Base-by-base conservation (phyloP, 73 alveolate genomes). In the Breviolum minutum region DNA sequence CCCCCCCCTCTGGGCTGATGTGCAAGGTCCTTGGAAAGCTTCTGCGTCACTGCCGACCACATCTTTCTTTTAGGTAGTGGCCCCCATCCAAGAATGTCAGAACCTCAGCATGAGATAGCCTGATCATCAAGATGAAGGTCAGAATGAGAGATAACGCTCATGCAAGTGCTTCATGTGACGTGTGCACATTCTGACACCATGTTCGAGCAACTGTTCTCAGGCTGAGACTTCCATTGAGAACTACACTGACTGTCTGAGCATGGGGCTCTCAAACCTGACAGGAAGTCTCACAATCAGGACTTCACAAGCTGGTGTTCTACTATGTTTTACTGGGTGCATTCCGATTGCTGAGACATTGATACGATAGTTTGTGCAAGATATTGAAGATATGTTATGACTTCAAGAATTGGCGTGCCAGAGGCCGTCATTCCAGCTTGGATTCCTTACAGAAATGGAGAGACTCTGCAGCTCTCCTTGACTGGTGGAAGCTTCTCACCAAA, bases 1-100 rank as follows among this genome's bases (percentile, higher is more conserved):
- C 54, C 54, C 54, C n/a, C n/a, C 77, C 17, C 89, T 7, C 8
- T 48, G 54, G 0, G 54, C 54, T 40, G 54, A 13, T 77, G 8
- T 16, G 63, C 27, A 5, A 90, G 96, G 96, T 60, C 69, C 74
- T 70, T 90, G 96, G 96, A 90, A 70, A 70, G 96, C 96, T 90
- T 90, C 68, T 90, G 96, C 62, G 73, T 74, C 17, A 90, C 76
- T 63, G 60, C 87, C 20, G 74, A 69, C 70, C 87, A 70, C 96
- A 90, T 90, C 74, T 90, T 68, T 80, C 87, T 90, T 30, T 62
- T 90, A n/a, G 96, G 96, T 10, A 40, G 87, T 74, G 87, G 96
- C 87, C 29, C 87, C 19, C 96, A 70, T 26, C 96, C 96, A 40
- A 32, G 24, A 24, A 16, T 90, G 96, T 48, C 61, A 6, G 69